phyloP scores from a whole-genome alignment of 2,329 filamentous ascomycete species.

The Cytospora schulzeri region DNA sequence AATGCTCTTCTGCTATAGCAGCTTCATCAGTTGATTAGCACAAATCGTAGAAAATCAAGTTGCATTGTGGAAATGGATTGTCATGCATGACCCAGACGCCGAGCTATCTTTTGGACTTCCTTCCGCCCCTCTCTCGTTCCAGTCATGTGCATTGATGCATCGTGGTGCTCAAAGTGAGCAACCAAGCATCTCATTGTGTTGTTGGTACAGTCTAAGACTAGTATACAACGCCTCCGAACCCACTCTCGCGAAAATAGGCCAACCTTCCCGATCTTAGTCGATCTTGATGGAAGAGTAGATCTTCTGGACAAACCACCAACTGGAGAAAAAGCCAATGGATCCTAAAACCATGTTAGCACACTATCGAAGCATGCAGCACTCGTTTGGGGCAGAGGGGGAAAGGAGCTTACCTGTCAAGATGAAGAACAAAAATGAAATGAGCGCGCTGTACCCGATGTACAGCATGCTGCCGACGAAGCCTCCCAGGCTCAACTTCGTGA shows the following conservation, averaged over 20 bases:
- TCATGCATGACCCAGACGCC: conserved; percentile 15
- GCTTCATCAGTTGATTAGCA: not conserved
- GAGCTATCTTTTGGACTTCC: not conserved
- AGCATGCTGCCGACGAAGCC: conserved; percentile 84
- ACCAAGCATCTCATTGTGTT: conserved; percentile 3
- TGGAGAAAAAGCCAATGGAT: conserved; percentile 92
- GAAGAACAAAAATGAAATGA: conserved; percentile 90
- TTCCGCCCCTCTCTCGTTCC: not conserved
- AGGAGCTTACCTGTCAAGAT: conserved; percentile 90
- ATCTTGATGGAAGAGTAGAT: conserved; percentile 99
- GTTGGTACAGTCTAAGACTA: conserved; percentile 28
- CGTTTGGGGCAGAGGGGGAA: conserved; percentile 35
- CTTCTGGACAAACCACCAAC: conserved; percentile 89
- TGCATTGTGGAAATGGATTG: conserved; percentile 7
- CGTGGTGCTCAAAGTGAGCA: not conserved
- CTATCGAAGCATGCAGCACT: conserved; percentile 11
- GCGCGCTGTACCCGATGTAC: conserved; percentile 88
- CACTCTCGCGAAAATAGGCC: not conserved
- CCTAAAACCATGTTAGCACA: conserved; percentile 54
- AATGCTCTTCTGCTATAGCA: not conserved
- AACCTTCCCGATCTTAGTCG: conserved; percentile 58
- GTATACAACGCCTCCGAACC: conserved; percentile 22
- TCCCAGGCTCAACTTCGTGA: conserved; percentile 82
- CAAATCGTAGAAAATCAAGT: not conserved
- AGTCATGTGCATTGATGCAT: conserved; percentile 6